Conservation (phyloP, 208 protist species). For the Porcisia deanei region DNA sequence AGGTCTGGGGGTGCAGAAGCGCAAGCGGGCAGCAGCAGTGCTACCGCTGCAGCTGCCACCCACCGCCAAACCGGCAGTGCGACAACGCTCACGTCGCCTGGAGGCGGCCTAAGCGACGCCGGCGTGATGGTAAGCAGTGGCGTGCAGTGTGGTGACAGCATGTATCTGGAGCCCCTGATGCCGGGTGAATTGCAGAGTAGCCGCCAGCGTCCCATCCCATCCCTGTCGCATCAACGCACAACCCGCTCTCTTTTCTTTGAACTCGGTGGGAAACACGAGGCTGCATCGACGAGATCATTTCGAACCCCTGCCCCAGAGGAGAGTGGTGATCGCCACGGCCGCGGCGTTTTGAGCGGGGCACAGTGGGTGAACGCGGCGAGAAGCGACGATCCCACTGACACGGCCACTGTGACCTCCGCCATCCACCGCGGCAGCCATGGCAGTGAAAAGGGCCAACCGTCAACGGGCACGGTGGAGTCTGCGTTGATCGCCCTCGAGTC, state of each 20-base stretch:
- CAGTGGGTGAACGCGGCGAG: not conserved
- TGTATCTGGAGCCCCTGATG: slow-evolving; percentile 10
- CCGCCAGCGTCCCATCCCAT: slow-evolving; percentile 13
- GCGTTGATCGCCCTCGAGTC: slow-evolving; percentile 28
- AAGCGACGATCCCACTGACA: not conserved
- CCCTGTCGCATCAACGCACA: slow-evolving; percentile 7
- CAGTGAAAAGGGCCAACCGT: not conserved
- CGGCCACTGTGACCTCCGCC: not conserved
- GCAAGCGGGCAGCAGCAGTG: not conserved
- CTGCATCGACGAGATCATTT: not conserved
- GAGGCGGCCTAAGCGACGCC: not conserved
- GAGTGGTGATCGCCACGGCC: not conserved
- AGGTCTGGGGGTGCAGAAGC: not conserved
- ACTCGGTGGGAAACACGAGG: not conserved
- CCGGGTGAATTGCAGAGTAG: not conserved
- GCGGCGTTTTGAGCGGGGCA: not conserved
- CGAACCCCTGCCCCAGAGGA: not conserved
- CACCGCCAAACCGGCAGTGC: not conserved
- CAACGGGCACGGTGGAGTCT: not conserved
- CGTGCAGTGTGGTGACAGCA: slow-evolving; percentile 14
- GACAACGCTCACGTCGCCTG: not conserved
- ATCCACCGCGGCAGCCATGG: slow-evolving; percentile 12
- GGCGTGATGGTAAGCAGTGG: not conserved
- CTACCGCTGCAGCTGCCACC: not conserved
- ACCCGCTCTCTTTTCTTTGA: not conserved